Evolutionary conservation across 2,329 filamentous ascomycete species (phyloP).

Genomic region (Botryotinia convoluta): DNA sequence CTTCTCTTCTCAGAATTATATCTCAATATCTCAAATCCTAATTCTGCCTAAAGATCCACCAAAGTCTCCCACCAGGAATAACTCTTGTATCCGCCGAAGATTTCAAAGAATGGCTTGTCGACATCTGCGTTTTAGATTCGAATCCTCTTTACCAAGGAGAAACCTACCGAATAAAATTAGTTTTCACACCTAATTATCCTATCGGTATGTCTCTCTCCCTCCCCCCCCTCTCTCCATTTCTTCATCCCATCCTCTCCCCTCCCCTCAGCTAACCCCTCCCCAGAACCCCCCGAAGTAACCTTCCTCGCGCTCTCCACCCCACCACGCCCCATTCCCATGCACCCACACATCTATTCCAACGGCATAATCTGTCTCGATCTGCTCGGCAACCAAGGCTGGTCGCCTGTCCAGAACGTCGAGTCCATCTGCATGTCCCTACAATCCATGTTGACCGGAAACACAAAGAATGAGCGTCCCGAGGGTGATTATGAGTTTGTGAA

Average conservation of each 20-base stretch:
- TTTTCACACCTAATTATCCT: slow-evolving; percentile 79
- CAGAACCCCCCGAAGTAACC: slow-evolving; percentile 92
- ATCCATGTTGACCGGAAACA: slow-evolving; percentile 96
- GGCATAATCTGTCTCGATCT: slow-evolving; percentile 98
- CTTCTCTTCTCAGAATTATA: neutral
- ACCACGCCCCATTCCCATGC: slow-evolving; percentile 71
- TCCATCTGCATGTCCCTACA: slow-evolving; percentile 96
- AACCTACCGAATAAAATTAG: slow-evolving; percentile 82
- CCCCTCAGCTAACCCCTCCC: slow-evolving; percentile 43
- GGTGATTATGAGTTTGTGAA: slow-evolving; percentile 88
- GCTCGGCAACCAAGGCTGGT: slow-evolving; percentile 85
- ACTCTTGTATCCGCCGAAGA: slow-evolving; percentile 76
- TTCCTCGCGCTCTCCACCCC: slow-evolving; percentile 54
- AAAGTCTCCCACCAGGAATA: slow-evolving; percentile 61
- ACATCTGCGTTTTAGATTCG: slow-evolving; percentile 83
- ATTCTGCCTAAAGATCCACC: slow-evolving; percentile 33
- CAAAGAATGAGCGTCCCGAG: slow-evolving; percentile 82
- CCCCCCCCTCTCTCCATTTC: slow-evolving; percentile 72
- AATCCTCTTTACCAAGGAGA: slow-evolving; percentile 86
- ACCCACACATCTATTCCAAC: slow-evolving; percentile 89
- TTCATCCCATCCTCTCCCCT: slow-evolving; percentile 79
- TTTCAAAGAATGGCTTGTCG: slow-evolving; percentile 86
- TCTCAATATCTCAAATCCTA: neutral
- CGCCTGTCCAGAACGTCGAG: slow-evolving; percentile 94
- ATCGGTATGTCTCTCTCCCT: slow-evolving; percentile 64